These are phyloP conservation scores for Sclerotinia sclerotiorum DNA, from an alignment of 2,329 filamentous ascomycete species.

Conservation along the genomic window DNA sequence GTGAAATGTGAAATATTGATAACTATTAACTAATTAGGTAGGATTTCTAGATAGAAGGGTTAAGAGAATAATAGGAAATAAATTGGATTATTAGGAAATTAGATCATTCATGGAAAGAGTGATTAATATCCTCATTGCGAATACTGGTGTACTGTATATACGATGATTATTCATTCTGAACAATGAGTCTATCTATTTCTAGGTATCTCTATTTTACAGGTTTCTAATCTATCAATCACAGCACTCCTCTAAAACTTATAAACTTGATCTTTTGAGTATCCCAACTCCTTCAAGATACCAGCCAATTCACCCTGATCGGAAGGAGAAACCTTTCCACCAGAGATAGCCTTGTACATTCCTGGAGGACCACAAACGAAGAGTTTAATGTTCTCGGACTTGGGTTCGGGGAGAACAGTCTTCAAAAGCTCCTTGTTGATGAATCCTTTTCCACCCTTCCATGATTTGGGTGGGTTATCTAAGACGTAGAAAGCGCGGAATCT, in stretches of 20 bases:
- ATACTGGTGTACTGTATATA: not conserved
- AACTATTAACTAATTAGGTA: too few species aligned
- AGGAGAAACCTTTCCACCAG: constrained; percentile 86
- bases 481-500: constrained; percentile 95
- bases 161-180: not conserved
- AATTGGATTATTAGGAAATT: not conserved
- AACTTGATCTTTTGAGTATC: constrained; percentile 84
- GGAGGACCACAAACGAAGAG: constrained; percentile 95
- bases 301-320: constrained; percentile 87
- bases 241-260: constrained; percentile 76
- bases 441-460: constrained; percentile 75
- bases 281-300: constrained; percentile 77
- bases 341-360: constrained; percentile 89
- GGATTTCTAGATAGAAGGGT: not conserved
- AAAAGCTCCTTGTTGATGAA: constrained; percentile 87
- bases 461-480: constrained; percentile 78
- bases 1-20: too few species aligned
- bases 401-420: constrained; percentile 92
- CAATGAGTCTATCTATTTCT: not conserved
- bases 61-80: not conserved
- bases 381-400: constrained; percentile 90
- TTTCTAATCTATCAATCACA: not conserved
- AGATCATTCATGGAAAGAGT: not conserved
- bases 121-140: too few species aligned
- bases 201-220: constrained; percentile 23